phyloP scores from a whole-genome alignment of 2,329 filamentous ascomycete genomes.

The Paradendryphiella salina region DNA sequence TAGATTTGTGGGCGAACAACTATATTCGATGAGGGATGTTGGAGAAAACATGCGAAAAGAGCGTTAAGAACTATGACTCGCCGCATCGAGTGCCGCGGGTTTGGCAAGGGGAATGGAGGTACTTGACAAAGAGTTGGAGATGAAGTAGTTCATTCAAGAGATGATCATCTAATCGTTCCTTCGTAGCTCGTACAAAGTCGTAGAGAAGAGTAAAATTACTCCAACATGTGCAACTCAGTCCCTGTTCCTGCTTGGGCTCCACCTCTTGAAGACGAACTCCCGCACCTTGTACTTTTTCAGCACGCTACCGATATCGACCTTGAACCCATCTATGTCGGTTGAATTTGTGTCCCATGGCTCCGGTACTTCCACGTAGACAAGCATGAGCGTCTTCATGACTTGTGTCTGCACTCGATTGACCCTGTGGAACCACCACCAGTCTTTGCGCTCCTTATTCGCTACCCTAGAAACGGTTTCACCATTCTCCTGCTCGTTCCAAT shows the following conservation, averaged over 20 bases:
- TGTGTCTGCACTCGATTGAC: slow-evolving; percentile 87
- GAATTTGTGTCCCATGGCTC: slow-evolving; percentile 58
- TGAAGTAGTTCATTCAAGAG: too few relatives aligned
- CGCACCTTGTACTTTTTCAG: slow-evolving; percentile 74
- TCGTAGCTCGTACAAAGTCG: not conserved
- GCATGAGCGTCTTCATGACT: slow-evolving; percentile 84
- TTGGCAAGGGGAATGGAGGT: too few relatives aligned
- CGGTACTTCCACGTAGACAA: slow-evolving; percentile 91
- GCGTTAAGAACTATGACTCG: too few relatives aligned
- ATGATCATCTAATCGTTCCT: not conserved
- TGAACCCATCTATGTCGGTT: slow-evolving; percentile 44
- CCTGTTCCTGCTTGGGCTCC: slow-evolving; percentile 78
- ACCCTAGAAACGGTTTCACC: not conserved
- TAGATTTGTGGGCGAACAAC: too few relatives aligned
- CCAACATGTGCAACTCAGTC: slow-evolving; percentile 48
- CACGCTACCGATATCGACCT: slow-evolving; percentile 62
- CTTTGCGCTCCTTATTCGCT: slow-evolving; percentile 52
- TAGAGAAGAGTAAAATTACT: not conserved
- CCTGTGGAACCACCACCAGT: slow-evolving; percentile 85
- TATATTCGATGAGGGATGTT: too few relatives aligned
- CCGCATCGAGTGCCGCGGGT: too few relatives aligned
- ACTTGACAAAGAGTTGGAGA: too few relatives aligned
- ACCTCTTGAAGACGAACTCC: slow-evolving; percentile 80
- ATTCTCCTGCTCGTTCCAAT: slow-evolving; percentile 66
- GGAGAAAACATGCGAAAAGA: too few relatives aligned